Percentiles rank a stretch among this genome's conserved stretches.
Conservation (phyloP, 345 rosid species). For the Dovyalis caffra region DNA sequence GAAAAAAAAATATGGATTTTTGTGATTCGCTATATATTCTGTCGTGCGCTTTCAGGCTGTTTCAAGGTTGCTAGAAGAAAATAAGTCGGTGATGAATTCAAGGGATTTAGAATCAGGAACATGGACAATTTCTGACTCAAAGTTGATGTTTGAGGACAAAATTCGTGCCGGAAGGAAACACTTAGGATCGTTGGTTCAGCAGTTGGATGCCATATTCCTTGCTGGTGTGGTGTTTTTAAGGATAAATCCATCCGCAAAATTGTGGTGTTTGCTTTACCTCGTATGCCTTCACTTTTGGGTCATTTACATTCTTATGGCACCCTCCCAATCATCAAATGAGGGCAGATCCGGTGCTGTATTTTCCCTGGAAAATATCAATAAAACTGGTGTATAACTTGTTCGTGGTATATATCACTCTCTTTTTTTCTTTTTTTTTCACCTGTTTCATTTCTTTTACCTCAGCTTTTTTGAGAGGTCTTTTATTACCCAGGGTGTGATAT, state of each 20-base stretch:
- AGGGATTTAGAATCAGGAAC: constrained; percentile 67
- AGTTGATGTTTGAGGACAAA: constrained; percentile 55
- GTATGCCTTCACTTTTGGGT: constrained; percentile 93
- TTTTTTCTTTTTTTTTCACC: too few species aligned
- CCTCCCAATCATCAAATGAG: constrained; percentile 46
- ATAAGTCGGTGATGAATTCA: constrained; percentile 33
- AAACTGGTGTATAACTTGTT: constrained; percentile 33
- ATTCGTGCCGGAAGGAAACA: constrained; percentile 68
- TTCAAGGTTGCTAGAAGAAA: constrained; percentile 76
- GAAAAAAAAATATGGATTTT: not conserved
- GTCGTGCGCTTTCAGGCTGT: constrained; percentile 46
- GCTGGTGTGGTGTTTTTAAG: constrained; percentile 72
- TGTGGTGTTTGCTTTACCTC: constrained; percentile 67
- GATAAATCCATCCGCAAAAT: constrained; percentile 70
- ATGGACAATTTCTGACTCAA: constrained; percentile 53
- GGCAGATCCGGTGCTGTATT: constrained; percentile 63
- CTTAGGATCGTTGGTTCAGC: constrained; percentile 62
- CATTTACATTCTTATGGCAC: constrained; percentile 62
- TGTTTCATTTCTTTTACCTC: too few species aligned
- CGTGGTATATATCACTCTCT: not conserved
- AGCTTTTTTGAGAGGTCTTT: constrained; percentile 9
- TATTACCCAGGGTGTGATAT: constrained; percentile 10
- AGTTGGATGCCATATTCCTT: constrained; percentile 65
- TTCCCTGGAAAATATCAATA: constrained; percentile 72
- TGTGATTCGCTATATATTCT: not conserved